Base-by-base conservation (phyloP, 2,329 filamentous ascomycete species). In the Cercospora sp. region DNA sequence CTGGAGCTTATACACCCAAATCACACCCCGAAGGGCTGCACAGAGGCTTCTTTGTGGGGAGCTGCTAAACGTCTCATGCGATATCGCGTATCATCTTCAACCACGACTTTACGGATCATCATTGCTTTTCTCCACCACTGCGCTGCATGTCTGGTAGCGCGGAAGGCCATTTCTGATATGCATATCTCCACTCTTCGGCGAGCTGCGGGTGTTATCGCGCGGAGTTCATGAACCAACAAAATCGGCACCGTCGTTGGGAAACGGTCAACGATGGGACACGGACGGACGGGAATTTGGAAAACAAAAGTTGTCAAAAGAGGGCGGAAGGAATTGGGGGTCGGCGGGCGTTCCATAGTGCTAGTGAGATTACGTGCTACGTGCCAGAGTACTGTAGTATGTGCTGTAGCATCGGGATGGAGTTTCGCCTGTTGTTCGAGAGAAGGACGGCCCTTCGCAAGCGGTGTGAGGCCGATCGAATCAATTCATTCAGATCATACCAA, bases 21-120 rank as follows among this genome's bases (percentile, higher is more conserved):
- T 76, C 75, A 57, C 76, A 78, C 51, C 76, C 76, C 1, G 76
- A 78, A 66, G 74, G 74, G 5, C 20, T 72, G 20, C 71, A 73
- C 31, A 64, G 68, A 12, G 69, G 73, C 28, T 78, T 78, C 69
- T 78, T 75, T 62, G 75, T 78, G 3, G 76, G 76, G 10, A 77
- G 75, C 64, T 74, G 73, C 65, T 75, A 68, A 51, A 4, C 6
- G 28, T 26, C 3, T 2, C 5, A 5, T 20, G 55, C 26, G n/a
- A 3, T 42, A 0, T 42, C 65, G 3, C 10, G 1, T 26, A 16
- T 23, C 7, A 3, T 51, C 45, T 51, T 51, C 36, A 36, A 48
- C 42, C 20, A 10, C 42, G 42, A 48, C 2, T 1, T 48, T 20
- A 4, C 8, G 42, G 45, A 16, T 51, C 12, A 51, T 51, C 45